Evolutionary conservation across 2,329 filamentous ascomycete genomes (phyloP).

Genomic region (Diplodia mutila): DNA sequence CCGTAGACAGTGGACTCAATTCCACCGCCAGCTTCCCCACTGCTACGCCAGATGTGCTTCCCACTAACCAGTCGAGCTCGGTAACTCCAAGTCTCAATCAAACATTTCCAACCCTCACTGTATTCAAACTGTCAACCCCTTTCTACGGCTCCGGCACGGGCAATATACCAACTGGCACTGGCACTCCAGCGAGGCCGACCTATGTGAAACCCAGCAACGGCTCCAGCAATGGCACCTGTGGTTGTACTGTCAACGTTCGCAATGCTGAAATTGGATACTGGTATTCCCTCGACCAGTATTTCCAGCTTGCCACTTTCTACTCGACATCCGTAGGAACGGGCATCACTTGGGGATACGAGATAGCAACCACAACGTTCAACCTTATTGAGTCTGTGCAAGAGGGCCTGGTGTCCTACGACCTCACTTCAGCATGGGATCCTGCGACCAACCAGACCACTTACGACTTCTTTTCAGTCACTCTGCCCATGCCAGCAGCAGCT

Average conservation of each 20-base stretch:
- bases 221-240: slow-evolving; percentile 27
- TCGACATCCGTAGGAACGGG: neutral
- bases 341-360: slow-evolving; percentile 35
- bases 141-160: slow-evolving; percentile 1
- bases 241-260: slow-evolving; percentile 42
- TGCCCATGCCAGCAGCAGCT: slow-evolving; percentile 36
- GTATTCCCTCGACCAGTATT: slow-evolving; percentile 31
- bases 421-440: slow-evolving; percentile 27
- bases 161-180: neutral
- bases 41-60: neutral
- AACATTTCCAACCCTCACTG: slow-evolving; percentile 9
- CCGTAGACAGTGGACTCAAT: neutral
- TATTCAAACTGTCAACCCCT: neutral
- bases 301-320: neutral
- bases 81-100: neutral
- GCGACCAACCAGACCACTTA: slow-evolving; percentile 28
- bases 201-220: slow-evolving; percentile 2
- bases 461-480: neutral
- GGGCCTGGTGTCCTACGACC: slow-evolving; percentile 30
- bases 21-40: neutral
- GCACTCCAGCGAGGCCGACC: neutral
- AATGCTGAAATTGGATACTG: slow-evolving; percentile 40
- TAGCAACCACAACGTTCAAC: slow-evolving; percentile 38
- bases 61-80: neutral
- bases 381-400: slow-evolving; percentile 36